A percentile compares a stretch with the other conserved stretches of the same genome.
phyloP scores from a whole-genome alignment of 148 eudicot genomes.

The Chenopodium berlandieri region DNA sequence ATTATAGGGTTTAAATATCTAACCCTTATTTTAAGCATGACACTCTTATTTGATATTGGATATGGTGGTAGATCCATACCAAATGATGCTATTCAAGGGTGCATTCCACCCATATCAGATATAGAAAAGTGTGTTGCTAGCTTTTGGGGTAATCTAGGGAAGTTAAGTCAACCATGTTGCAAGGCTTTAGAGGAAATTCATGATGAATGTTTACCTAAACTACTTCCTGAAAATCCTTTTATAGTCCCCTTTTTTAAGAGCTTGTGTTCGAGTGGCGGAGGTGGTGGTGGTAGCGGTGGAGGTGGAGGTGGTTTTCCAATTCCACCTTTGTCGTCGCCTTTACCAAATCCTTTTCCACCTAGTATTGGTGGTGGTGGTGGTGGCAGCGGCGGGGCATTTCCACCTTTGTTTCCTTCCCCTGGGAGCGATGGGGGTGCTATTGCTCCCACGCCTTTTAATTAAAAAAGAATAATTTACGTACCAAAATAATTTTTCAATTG shows the following conservation, averaged over 20 bases:
- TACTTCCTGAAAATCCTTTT: neutral
- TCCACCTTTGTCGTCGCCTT: neutral
- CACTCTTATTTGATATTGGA: neutral
- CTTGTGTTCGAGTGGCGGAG: neutral
- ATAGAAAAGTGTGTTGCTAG: neutral
- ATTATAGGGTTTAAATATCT: neutral
- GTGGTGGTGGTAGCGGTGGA: neutral
- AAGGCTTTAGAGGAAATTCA: neutral
- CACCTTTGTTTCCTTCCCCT: neutral
- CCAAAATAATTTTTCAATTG: too few relatives aligned
- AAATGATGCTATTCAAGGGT: neutral
- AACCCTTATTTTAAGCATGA: neutral
- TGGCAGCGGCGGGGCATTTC: neutral
- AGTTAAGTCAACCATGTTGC: conserved; percentile 9
- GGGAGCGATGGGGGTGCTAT: neutral
- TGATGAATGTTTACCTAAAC: neutral
- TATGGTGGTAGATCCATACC: neutral
- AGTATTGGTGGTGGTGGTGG: neutral
- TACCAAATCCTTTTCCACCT: neutral
- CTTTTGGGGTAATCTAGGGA: conserved; percentile 4
- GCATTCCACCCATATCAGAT: neutral
- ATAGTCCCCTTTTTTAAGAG: neutral
- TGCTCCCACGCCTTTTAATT: neutral
- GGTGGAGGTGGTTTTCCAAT: neutral
- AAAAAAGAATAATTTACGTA: neutral